Percentiles rank a stretch among this genome's conserved stretches.
These are phyloP conservation scores for Scedosporium dehoogii DNA, from an alignment of 2,329 filamentous ascomycete genomes.

Conservation along the genomic window DNA sequence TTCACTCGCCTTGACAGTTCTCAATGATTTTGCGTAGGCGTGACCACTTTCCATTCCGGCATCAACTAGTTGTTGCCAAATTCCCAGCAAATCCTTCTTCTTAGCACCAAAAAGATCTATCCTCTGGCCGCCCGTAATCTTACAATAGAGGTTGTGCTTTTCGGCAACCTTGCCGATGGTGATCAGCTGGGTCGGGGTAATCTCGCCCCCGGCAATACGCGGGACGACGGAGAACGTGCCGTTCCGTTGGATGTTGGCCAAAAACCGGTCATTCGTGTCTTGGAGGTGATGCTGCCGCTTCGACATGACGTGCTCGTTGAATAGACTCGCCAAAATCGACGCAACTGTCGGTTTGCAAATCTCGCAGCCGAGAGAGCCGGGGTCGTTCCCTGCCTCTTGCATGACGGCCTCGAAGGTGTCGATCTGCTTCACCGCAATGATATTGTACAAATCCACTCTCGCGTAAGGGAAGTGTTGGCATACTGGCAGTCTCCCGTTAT, in stretches of 20 bases:
- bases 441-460: constrained; percentile 81
- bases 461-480: constrained; percentile 79
- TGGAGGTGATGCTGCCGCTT: constrained; percentile 63
- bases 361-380: constrained; percentile 70
- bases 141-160: constrained; percentile 77
- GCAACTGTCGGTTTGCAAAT: constrained; percentile 75
- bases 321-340: constrained; percentile 71
- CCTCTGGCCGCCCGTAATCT: constrained; percentile 84
- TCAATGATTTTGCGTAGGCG: constrained; percentile 79
- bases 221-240: constrained; percentile 86
- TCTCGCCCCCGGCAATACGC: constrained; percentile 74
- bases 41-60: constrained; percentile 87
- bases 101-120: constrained; percentile 90
- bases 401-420: constrained; percentile 67
- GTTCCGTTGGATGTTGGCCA: constrained; percentile 85
- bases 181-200: constrained; percentile 77
- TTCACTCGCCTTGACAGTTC: constrained; percentile 60
- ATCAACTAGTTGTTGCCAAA: constrained; percentile 72
- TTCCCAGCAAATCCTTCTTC: constrained; percentile 74
- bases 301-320: constrained; percentile 75
- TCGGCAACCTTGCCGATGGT: constrained; percentile 75
- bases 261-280: constrained; percentile 81
- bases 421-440: constrained; percentile 72
- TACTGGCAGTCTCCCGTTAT: constrained; percentile 23
- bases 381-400: constrained; percentile 63